Evolutionary conservation across 208 protist genomes (phyloP), one percentile per base, ranked within the genome.

Genomic region (Naegleria gruberi): DNA sequence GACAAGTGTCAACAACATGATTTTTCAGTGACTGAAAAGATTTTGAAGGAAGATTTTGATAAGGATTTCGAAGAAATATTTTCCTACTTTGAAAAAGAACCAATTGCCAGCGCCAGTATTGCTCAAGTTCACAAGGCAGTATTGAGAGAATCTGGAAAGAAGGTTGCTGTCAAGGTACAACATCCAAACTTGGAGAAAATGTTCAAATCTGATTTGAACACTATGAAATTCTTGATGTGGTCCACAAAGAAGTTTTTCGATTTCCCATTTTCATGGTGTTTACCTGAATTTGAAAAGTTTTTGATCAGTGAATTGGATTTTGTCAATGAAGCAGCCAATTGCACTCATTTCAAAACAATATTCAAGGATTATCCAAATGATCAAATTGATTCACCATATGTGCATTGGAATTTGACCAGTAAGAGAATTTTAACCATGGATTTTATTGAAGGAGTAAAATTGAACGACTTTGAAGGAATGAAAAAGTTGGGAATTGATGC

Each of bases 271-370:
- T 5, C 41, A 44, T 87, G 83, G 83, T 23, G 12, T 1, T 41
- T 87, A 23, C 83, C 83, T 34, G 83, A 87, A 23, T 87, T 87
- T 87, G 83, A 87, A 51, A 46, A 30, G 55, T 23, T 55, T 37
- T 41, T 87, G 12, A 23, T 42, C 8, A 55, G n/a, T 37, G 83
- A 87, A 55, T 87, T 87, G 37, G 83, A 87, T 40, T 87, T 87
- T 87, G 44, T 87, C 17, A 87, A 87, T 55, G 83, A 87, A 87
- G 83, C 43, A 40, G 34, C 26, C 12, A 87, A 87, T 87, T 87
- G 83, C 55, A 5, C 34, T 3, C 41, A 41, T 26, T 45, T 55
- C 26, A 55, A 5, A 40, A 5, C 51, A 15, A 87, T 87, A 23
- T 87, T 87, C n/a, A 10, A 34, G 41, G n/a, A 87, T 55, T 42